Base-by-base conservation (phyloP, 331 rosid species). In the Saraca asoca region DNA sequence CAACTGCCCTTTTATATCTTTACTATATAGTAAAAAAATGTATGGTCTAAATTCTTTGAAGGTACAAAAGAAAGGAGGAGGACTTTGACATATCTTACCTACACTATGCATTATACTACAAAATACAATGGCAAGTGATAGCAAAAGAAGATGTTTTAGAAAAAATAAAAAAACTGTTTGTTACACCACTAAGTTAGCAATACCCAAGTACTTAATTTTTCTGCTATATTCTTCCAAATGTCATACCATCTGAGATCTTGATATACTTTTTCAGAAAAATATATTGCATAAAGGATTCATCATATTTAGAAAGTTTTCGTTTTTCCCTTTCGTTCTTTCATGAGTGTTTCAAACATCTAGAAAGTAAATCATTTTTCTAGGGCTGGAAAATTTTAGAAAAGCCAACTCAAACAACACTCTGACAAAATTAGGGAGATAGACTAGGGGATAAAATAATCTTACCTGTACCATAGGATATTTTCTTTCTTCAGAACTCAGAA, bases 391-490 rank as follows among this genome's bases (percentile, higher is more conserved):
- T 6, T 60, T 60, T 42, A 46, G 34, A 62, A 61, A 8, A 33
- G 14, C 31, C 45, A 31, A 45, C 34, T 44, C 24, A 19, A 62
- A 62, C 61, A 35, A 43, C 35, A 42, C 15, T 6, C 48, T 44
- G 51, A 2, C 39, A 45, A 52, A 67, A 19, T 45, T 57, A 55
- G 48, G 55, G 42, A 24, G 49, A 41, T 52, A 62, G 62, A 67
- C 43, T 24, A 16, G 6, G 18, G 55, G 46, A 20, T 37, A 56
- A 14, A 64, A 33, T 29, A 51, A 65, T 51, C 78, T 73, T 75
- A 92, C 98, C 79, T 84, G 83, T 58, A 93, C 57, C 88, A 87
- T 89, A 3, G 95, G 94, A 78, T 81, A 85, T 67, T 84, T 84
- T 73, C 71, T 89, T 76, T 93, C 96, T 19, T 79, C 86, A 35